Base-by-base conservation (phyloP, 768 basidiomycete species). In the Galerina sulciceps region DNA sequence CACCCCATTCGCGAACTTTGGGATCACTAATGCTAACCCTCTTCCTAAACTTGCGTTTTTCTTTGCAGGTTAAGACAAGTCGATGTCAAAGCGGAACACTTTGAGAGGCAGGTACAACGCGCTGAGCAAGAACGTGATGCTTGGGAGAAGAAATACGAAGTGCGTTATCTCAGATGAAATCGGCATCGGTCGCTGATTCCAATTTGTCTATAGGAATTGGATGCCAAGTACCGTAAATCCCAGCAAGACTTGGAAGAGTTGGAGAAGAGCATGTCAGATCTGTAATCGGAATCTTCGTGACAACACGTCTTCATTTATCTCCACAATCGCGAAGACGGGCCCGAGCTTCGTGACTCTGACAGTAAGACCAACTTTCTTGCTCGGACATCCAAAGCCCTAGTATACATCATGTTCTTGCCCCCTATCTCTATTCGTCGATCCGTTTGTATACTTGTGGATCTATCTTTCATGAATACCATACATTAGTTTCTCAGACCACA, bases 11-110 rank as follows among this genome's bases (percentile, higher is more conserved):
- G 52, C 54, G 56, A 55, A 57, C 57, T 52, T 51, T 37, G 18
- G 10, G 54, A 47, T 55, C 11, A 22, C 41, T 50, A 45, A 41
- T 45, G 14, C 59, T 18, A 17, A 18, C 37, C 36, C 17, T 49
- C 15, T 14, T 48, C 45, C 18, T 20, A 18, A 26, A 35, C 55
- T 58, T 67, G 43, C 52, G 43, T 53, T 62, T 67, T 60, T 53
- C 57, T 36, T 14, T 64, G 26, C 49, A 99, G 96, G 75, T 82
- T 99, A 67, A 83, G 96, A 61, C 93, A 96, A 70, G 94, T 96
- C 57, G 97, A 99, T 71, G 90, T 99, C 76, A 99, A 98, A 80
- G 96, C 96, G 10, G 97, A 99, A 75, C 94, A 99, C 78, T 97
- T 93, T 71, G 96, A 98, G 77, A 87, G 95, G 48, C 93, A 96